Conservation (phyloP, 148 eudicot species). For the Nyssa sinensis region DNA sequence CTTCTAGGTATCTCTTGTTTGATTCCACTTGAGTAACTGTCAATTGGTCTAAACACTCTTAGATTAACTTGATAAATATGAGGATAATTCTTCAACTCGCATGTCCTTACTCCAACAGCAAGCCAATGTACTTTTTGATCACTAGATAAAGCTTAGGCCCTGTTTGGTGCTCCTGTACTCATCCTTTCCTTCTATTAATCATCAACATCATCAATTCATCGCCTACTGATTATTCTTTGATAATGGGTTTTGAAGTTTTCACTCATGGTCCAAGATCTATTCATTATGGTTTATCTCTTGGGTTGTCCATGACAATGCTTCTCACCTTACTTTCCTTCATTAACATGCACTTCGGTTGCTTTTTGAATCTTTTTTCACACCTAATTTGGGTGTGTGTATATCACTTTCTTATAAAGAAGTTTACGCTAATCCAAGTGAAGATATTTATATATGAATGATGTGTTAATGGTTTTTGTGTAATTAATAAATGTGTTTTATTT, state of each 20-base stretch:
- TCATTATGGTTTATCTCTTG: conserved; percentile 13
- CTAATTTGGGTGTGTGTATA: not conserved
- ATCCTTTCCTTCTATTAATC: conserved; percentile 9
- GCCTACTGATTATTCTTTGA: not conserved
- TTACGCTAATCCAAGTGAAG: not conserved
- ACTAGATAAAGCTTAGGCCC: not conserved
- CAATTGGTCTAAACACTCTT: conserved; percentile 13
- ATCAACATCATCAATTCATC: conserved; percentile 15
- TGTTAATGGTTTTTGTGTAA: no score
- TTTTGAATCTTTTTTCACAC: not conserved
- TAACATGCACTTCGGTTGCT: not conserved
- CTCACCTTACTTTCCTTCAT: not conserved
- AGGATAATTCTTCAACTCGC: conserved; percentile 23
- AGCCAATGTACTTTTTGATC: not conserved
- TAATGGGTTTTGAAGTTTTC: conserved; percentile 4
- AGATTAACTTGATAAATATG: conserved; percentile 17
- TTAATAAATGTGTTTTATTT: no score
- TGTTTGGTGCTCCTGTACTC: conserved; percentile 19
- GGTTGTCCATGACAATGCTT: not conserved
- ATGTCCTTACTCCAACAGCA: not conserved
- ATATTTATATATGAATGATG: no score
- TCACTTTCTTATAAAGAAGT: not conserved
- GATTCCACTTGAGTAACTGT: conserved; percentile 20
- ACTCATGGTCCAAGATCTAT: not conserved
- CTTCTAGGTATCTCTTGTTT: conserved; percentile 18